Conservation (phyloP, 495 filamentous ascomycete genomes). For the Parathielavia hyrcaniae region DNA sequence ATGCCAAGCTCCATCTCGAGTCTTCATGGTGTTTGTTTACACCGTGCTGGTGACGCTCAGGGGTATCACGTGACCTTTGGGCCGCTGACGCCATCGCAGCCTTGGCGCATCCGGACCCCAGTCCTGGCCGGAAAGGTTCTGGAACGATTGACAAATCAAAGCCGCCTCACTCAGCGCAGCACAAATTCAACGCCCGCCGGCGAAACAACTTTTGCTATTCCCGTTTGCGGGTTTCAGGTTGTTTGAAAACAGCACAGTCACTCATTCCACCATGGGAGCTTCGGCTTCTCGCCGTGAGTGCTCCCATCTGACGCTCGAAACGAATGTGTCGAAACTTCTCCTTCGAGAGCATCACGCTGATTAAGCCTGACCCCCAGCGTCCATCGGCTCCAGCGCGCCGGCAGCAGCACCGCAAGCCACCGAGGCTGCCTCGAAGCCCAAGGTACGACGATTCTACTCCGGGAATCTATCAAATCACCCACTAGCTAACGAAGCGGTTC, state of each 20-base stretch:
- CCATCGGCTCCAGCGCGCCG: conserved; percentile 27
- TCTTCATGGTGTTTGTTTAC: neutral
- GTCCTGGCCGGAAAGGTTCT: conserved; percentile 10
- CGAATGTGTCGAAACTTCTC: neutral
- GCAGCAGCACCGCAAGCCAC: conserved; percentile 18
- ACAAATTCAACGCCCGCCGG: conserved; percentile 1
- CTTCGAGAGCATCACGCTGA: neutral
- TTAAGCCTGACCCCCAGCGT: conserved; percentile 22
- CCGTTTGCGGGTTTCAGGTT: neutral
- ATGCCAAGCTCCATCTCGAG: too few species aligned
- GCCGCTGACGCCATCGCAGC: conserved; percentile 20
- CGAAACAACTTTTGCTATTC: neutral
- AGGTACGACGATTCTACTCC: conserved; percentile 30
- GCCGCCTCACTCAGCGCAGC: conserved; percentile 2
- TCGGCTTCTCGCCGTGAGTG: conserved; percentile 33
- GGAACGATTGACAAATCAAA: conserved; percentile 30
- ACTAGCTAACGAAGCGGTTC: neutral
- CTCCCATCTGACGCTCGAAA: neutral
- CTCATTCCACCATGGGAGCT: conserved; percentile 30
- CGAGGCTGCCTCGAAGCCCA: conserved; percentile 40
- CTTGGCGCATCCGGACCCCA: conserved; percentile 20
- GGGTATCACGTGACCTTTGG: conserved; percentile 25
- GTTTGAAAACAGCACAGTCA: neutral
- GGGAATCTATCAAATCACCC: neutral
- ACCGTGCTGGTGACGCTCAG: conserved; percentile 14